phyloP scores from a whole-genome alignment of 495 filamentous ascomycete species.

The Neurospora africana region DNA sequence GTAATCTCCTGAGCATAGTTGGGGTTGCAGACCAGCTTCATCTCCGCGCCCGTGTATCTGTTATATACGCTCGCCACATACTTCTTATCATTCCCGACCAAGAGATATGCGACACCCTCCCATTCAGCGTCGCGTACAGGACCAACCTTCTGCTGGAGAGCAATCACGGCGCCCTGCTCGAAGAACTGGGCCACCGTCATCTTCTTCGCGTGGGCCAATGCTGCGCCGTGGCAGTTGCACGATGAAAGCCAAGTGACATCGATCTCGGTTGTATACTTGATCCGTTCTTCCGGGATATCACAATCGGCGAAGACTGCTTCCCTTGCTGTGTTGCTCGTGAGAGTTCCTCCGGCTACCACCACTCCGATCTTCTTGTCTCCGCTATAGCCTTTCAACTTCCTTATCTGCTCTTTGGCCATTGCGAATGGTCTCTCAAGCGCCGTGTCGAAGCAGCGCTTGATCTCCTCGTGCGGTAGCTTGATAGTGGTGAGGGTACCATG shows the following conservation, averaged over 20 bases:
- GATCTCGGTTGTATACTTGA: neutral
- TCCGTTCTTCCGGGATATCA: neutral
- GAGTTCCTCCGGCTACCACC: constrained; percentile 3
- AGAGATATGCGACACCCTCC: neutral
- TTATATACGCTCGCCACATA: neutral
- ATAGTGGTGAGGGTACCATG: neutral
- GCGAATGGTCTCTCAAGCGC: neutral
- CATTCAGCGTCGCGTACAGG: neutral
- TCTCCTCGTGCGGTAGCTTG: neutral
- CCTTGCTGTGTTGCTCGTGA: neutral
- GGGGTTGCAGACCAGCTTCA: constrained; percentile 3
- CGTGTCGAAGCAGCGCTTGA: neutral
- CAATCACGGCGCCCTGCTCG: constrained; percentile 1
- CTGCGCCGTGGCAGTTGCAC: constrained; percentile 1
- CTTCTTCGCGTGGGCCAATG: neutral
- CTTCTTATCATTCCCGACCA: neutral
- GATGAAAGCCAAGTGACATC: neutral
- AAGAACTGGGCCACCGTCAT: constrained; percentile 1
- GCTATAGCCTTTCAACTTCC: neutral
- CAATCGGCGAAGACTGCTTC: neutral
- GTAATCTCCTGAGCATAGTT: neutral
- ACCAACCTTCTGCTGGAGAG: neutral
- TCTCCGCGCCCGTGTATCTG: neutral
- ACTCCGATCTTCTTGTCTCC: neutral
- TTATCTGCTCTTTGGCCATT: neutral